Evolutionary conservation across 164 flowering plant genomes (phyloP).

Genomic region (Vitis riparia): DNA sequence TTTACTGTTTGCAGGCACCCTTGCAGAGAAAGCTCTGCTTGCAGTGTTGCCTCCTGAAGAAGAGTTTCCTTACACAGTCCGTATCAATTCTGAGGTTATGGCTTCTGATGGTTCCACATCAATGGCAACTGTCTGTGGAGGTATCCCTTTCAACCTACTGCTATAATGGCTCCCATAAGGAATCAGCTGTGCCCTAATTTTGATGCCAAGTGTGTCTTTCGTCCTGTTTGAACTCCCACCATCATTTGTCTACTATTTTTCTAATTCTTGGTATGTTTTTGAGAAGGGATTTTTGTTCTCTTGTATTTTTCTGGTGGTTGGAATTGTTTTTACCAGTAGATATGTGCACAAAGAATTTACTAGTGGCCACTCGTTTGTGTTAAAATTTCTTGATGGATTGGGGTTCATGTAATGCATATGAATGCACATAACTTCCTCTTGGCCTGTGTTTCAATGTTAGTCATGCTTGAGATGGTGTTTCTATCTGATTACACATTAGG

Average conservation of each 20-base stretch:
- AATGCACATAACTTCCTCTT: background rate
- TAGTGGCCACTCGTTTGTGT: no score
- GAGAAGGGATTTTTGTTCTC: no score
- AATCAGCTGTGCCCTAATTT: background rate
- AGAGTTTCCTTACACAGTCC: slow-evolving; percentile 77
- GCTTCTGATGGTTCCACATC: slow-evolving; percentile 99
- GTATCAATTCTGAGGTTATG: slow-evolving; percentile 97
- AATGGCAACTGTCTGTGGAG: slow-evolving; percentile 99
- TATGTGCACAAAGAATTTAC: no score
- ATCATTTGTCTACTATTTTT: no score
- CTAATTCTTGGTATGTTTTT: no score
- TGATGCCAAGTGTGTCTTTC: background rate
- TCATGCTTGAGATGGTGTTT: background rate
- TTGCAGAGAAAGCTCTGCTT: slow-evolving; percentile 97
- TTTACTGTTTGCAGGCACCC: slow-evolving; percentile 60
- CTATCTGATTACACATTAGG: background rate
- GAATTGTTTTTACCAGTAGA: no score
- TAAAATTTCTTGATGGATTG: no score
- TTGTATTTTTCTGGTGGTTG: no score
- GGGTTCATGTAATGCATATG: no score
- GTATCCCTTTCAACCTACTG: slow-evolving; percentile 31
- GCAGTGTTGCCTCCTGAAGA: slow-evolving; percentile 92
- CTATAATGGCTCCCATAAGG: background rate
- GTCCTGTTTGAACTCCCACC: background rate
- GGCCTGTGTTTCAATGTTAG: background rate